Base-by-base conservation (phyloP, 352 stramenopile genomes). In the Phytophthora meadii region DNA sequence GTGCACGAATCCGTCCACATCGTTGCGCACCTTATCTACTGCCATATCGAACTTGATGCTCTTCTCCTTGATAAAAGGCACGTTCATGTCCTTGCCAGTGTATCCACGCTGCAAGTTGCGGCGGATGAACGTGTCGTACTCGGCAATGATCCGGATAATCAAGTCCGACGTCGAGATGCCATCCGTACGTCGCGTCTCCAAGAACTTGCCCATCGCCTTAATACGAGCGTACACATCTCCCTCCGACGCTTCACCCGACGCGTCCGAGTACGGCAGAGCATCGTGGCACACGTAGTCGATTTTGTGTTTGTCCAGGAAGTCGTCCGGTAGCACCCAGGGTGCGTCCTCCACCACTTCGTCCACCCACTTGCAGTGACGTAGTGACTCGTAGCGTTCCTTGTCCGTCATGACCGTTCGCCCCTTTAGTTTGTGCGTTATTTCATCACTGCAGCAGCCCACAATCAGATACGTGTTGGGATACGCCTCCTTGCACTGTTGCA, bases 111-210 rank as follows among this genome's bases (percentile, higher is more conserved):
- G 72, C 52, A 97, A 65, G 64, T 97, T 97, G 45, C 91, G 85
- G 30, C 88, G 80, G 62, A 97, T 96, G 69, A 96, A 97, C 65
- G 89, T 96, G 70, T 97, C 90, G 71, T 97, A 97, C 79, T 97
- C 86, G 30, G 86, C 79, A 49, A 97, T 93, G 74, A 96, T 94
- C 25, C 89, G 85, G 42, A 93, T 95, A 66, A 97, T 97, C 28
- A 97, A 74, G 48, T 97, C 89, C 25, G 84, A 96, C 32, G 89
- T 96, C 15, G 88, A 96, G 40, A 97, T 96, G 32, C 90, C 88
- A 45, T 96, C 88, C 27, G 89, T 96, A 49, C 88, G 84, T 44
- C 87, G 74, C 10, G 89, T 95, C 59, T 94, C 87, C 24, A 93
- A 65, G 68, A 97, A 94, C 60, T 92, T 91, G 61, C 88, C 88